Evolutionary conservation across 2,329 filamentous ascomycete genomes (phyloP), one percentile per base, ranked within the genome.

Genomic region (Aureobasidium leucospermi): DNA sequence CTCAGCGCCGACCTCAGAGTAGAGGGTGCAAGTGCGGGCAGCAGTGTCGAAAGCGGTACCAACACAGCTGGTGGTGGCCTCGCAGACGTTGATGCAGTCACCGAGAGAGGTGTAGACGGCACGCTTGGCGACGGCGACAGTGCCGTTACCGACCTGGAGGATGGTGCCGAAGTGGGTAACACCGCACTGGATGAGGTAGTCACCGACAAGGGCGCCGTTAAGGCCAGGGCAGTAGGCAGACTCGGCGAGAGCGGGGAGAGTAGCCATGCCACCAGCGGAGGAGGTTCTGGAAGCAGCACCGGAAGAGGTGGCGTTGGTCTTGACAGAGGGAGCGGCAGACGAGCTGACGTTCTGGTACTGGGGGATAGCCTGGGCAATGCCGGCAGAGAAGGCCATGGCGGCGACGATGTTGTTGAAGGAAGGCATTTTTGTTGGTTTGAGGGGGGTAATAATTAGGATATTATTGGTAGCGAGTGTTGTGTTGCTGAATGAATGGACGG

Each of bases 391-490:
- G 39, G 51, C 36, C 38, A 60, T 34, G 45, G 47, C 59, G 34
- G 49, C 43, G 42, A 49, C 49, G 38, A 51, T 52, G 48, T 41
- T 38, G 49, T 11, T 60, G 59, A 60, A 29, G 49, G 51, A 60
- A 56, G 59, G 45, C 59, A 56, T 60, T 60, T 55, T 59, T 59
- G 58, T 41, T 48, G 42, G 43, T 58, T 56, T 48, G 55, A 41
- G 31, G 29, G 39, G 39, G 52, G 39, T 57, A 59, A 42, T 59
- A 59, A 51, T 43, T 59, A 51, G 46, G 45, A 41, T 47, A 43
- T 59, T 51, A 51, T 45, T 59, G 29, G 32, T 39, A 59, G 48
- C 58, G 58, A 59, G 41, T 59, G 58, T 58, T 16, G 34, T 29
- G 55, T 39, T 57, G 52, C 16, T 57, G 34, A 58, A 58, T 15